Evolutionary conservation across 495 filamentous ascomycete species (phyloP).

Genomic region (Tricharina praecox): DNA sequence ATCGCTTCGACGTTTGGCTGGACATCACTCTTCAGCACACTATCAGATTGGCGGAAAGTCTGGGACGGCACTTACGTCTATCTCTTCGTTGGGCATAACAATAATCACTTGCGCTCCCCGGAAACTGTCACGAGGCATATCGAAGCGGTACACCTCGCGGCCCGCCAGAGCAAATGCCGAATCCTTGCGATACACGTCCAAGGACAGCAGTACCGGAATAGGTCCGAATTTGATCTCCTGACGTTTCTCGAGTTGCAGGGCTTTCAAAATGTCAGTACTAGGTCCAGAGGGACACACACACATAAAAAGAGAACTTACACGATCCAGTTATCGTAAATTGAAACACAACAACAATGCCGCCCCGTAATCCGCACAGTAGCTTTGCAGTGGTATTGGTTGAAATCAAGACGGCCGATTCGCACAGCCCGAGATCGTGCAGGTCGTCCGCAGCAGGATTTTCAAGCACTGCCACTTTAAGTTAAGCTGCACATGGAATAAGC

Average conservation of each 20-base stretch:
- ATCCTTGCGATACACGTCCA: slow-evolving; percentile 17
- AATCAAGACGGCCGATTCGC: slow-evolving; percentile 20
- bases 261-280: background rate
- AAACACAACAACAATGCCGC: slow-evolving; percentile 19
- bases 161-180: slow-evolving; percentile 25
- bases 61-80: slow-evolving; percentile 19
- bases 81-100: slow-evolving; percentile 12
- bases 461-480: slow-evolving; percentile 15
- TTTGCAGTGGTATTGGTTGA: slow-evolving; percentile 10
- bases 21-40: no score
- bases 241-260: slow-evolving; percentile 30
- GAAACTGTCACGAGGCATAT: slow-evolving; percentile 20
- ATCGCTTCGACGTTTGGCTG: slow-evolving; percentile 23
- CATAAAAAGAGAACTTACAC: background rate
- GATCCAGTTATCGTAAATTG: slow-evolving; percentile 4
- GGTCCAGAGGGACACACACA: background rate
- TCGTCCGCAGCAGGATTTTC: slow-evolving; percentile 9
- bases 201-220: slow-evolving; percentile 23
- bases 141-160: slow-evolving; percentile 25
- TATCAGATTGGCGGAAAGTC: no score
- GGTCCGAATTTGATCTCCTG: slow-evolving; percentile 37
- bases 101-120: slow-evolving; percentile 23
- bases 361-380: slow-evolving; percentile 22
- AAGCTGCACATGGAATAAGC: background rate
- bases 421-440: slow-evolving; percentile 20